Base-by-base conservation (phyloP, 139 green algal genomes). In the Haematococcus lacustris region DNA sequence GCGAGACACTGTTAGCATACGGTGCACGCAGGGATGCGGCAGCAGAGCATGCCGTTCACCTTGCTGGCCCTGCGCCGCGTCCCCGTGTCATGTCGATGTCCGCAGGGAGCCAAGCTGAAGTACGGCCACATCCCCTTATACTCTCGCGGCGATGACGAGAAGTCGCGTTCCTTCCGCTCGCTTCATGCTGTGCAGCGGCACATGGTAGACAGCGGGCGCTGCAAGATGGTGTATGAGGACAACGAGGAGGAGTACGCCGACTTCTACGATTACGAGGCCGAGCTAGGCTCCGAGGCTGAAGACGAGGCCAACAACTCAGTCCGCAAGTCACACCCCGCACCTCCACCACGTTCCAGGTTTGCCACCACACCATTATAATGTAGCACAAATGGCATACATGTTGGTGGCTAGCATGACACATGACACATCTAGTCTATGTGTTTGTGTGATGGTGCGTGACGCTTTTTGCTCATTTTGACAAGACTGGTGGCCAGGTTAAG, bases 221-320 rank as follows among this genome's bases (percentile, higher is more conserved):
- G 61, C 61, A 70, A 86, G 71, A 89, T 97, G 88, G 62, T 82
- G 13, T 98, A 89, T 67, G 92, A 98, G 7, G 93, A 82, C 69
- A 94, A 96, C 50, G 93, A 97, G 85, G 92, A 97, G 0, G 93
- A 98, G 85, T 98, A 98, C 74, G 90, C 86, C 2, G 90, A 97
- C 32, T 98, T 88, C 68, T 98, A 97, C 71, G 88, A 96, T 26
- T 88, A 88, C 69, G 59, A 69, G 37, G 67, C 43, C 2, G 67
- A 72, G 41, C 7, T 5, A 41, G 59, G 38, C 37, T 35, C 66
- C 5, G 59, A 72, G 73, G 68, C 73, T 47, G 35, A 32, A 66
- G 68, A 50, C 66, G 37, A 43, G 78, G 3, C n/a, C n/a, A n/a
- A n/a, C n/a, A n/a, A n/a, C n/a, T n/a, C 17, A 65, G 32, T 13